Conservation (phyloP, 148 eudicot genomes). For the Camellia granthamiana region DNA sequence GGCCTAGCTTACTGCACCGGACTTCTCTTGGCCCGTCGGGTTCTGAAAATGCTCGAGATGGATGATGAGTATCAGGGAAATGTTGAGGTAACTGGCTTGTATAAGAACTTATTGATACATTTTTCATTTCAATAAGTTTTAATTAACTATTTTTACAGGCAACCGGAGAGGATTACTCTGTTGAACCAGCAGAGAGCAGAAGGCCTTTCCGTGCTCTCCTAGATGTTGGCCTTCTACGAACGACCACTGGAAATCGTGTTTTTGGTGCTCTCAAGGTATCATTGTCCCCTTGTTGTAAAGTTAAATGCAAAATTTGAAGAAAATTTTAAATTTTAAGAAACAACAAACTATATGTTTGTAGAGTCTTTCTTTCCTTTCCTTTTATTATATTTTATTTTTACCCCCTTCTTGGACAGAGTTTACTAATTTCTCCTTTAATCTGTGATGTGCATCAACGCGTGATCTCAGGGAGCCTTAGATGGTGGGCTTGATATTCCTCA, state of each 20-base stretch:
- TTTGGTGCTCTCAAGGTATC: slow-evolving; percentile 85
- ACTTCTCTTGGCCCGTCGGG: slow-evolving; percentile 69
- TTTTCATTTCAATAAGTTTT: not conserved
- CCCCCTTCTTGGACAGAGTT: not conserved
- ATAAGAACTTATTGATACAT: not conserved
- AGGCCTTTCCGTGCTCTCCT: slow-evolving; percentile 91
- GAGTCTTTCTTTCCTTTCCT: not conserved
- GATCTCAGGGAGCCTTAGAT: slow-evolving; percentile 66
- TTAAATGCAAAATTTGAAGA: not conserved
- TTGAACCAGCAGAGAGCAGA: slow-evolving; percentile 74
- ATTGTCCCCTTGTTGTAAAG: not conserved
- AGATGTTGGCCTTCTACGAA: slow-evolving; percentile 75
- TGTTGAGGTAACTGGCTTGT: slow-evolving; percentile 48
- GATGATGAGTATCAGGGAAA: slow-evolving; percentile 72
- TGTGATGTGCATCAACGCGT: not conserved
- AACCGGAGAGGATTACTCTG: slow-evolving; percentile 77
- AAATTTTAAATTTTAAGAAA: not conserved
- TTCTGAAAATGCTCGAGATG: slow-evolving; percentile 64
- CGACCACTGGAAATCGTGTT: slow-evolving; percentile 84
- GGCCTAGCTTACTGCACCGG: slow-evolving; percentile 69
- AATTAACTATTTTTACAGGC: slow-evolving; percentile 34
- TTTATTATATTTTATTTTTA: not conserved
- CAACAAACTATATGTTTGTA: not conserved
- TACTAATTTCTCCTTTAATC: not conserved
- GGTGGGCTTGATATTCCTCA: slow-evolving; percentile 82